Base-by-base conservation (phyloP, 768 basidiomycete species). In the Tricholoma sp. region DNA sequence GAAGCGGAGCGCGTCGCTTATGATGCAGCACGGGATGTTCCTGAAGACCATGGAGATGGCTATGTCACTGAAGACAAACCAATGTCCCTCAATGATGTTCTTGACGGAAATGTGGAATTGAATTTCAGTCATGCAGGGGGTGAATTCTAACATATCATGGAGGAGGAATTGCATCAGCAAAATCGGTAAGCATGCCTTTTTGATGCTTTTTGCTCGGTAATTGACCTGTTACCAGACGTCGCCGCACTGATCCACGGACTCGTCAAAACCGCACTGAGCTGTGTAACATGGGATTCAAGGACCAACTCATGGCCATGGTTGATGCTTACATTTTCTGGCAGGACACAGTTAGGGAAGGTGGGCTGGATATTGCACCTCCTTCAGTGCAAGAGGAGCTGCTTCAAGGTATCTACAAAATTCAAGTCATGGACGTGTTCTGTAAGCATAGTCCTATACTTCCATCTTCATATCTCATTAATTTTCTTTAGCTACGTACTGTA, bases 281-380 rank as follows among this genome's bases (percentile, higher is more conserved):
- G 8, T 6, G 18, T 1, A 48, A 48, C 6, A 7, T 29, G 6
- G 47, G 47, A 1, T 48, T 59, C 24, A 49, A 31, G 4, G 2
- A 1, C 12, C 62, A 63, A 41, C 39, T 62, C 1, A 37, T 42
- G 0, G 55, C 31, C 1, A 48, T 64, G 32, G 48, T 55, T 2
- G 48, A 58, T 10, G 56, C 61, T n/a, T 64, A 57, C 49, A 13
- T 60, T 4, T 12, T 20, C 18, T 62, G 63, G 57, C 17, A 6
- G n/a, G n/a, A 12, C 51, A 57, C 49, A 36, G 10, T 13, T 18
- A 29, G 33, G 18, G 24, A n/a, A n/a, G 42, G 1, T 48, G 31
- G 28, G 13, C 29, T n/a, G 32, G 53, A 32, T 44, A 17, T 24
- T 18, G 31, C 42, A 17, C 11, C 2, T 29, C 41, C 39, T n/a